Evolutionary conservation across 331 rosid species (phyloP), one percentile per base, ranked within the genome.

Genomic region (Saraca asoca): DNA sequence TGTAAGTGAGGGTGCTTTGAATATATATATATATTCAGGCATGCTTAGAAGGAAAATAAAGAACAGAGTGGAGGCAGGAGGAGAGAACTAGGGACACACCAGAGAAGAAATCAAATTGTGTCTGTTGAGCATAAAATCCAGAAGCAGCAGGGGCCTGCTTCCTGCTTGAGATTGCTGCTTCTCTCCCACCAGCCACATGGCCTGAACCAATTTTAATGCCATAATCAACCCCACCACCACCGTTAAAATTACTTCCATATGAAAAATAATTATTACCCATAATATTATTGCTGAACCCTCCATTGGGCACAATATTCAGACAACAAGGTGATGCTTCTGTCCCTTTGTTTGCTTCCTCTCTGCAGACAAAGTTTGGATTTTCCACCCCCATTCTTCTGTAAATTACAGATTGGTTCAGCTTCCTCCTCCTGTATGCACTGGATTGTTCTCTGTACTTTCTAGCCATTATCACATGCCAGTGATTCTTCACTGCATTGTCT

Each of bases 401-500:
- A 38, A 1, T 24, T 24, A 68, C 76, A 58, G 90, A 60, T 66
- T 87, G 95, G 44, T 51, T 83, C 5, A 84, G 76, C 66, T 92
- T 89, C 79, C 95, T 87, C 66, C 98, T 89, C 62, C 91, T 75
- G 41, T 81, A 85, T 57, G 95, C 89, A 79, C 77, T 85, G 19
- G 96, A 87, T 50, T 93, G 95, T 61, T 90, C 91, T 69, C 95
- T 82, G 72, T 81, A 90, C 61, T 89, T 90, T 66, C 98, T 89
- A 0, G 98, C 98, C 98, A 93, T 93, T 34, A 90, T 84, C 49
- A 90, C 98, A 84, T 93, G 98, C 98, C 98, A 93, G 62, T 93
- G 98, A 65, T 93, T 93, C 86, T 93, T 93, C 13, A 93, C 95
- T 24, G 98, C 94, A 51, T 93, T 93, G 52, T 93, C 98, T 17